Evolutionary conservation across 2,329 filamentous ascomycete species (phyloP).

Genomic region (Monilinia aucupariae): DNA sequence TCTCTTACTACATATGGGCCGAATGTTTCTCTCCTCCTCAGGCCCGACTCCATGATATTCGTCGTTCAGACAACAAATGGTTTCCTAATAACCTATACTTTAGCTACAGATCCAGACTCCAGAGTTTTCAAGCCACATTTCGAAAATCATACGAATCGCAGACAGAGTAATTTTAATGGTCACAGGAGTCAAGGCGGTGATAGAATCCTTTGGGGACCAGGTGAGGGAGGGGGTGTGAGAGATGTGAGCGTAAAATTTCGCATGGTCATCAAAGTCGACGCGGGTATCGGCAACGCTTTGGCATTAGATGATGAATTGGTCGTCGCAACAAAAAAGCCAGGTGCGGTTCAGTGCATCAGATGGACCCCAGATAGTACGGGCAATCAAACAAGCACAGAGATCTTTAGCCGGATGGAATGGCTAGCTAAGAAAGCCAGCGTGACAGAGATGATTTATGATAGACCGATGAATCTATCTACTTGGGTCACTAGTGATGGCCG

Average conservation of each 20-base stretch:
- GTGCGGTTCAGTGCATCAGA: conserved; percentile 92
- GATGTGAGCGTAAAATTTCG: conserved; percentile 90
- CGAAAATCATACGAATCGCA: conserved; percentile 57
- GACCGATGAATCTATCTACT: conserved; percentile 90
- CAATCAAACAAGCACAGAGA: conserved; percentile 83
- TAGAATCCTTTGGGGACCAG: conserved; percentile 65
- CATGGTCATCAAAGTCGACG: conserved; percentile 97
- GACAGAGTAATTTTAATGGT: conserved; percentile 56
- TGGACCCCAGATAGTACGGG: conserved; percentile 83
- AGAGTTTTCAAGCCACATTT: conserved; percentile 83
- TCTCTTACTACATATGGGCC: conserved; percentile 80
- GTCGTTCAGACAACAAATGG: conserved; percentile 82
- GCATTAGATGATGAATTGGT: conserved; percentile 90
- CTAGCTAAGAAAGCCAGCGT: conserved; percentile 72
- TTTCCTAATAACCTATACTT: conserved; percentile 89
- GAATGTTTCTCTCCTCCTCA: conserved; percentile 77
- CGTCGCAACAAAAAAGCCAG: conserved; percentile 84
- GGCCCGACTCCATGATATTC: conserved; percentile 86
- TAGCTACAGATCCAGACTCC: conserved; percentile 76
- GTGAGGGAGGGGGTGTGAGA: conserved; percentile 74
- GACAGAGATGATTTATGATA: conserved; percentile 83
- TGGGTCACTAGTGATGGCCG: conserved; percentile 88
- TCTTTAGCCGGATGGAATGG: conserved; percentile 83
- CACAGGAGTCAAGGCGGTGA: conserved; percentile 45
- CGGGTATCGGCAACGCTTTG: conserved; percentile 80